Percentiles rank a stretch among this genome's conserved stretches.
Conservation (phyloP, 306 rosid species). For the Casuarina cunninghamiana region DNA sequence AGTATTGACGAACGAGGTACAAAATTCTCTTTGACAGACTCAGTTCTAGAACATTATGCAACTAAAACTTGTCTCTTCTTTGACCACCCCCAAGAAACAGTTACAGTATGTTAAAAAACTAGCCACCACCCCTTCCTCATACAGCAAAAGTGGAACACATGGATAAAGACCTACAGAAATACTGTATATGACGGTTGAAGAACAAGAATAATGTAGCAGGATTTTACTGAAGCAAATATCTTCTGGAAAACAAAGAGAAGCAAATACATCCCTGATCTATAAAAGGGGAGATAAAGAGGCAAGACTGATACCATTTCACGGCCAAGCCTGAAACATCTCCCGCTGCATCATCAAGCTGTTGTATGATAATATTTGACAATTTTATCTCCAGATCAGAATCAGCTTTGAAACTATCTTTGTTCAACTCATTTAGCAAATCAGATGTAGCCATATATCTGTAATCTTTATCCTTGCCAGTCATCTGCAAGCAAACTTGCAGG, state of each 20-base stretch:
- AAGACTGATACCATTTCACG: slow-evolving; percentile 68
- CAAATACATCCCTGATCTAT: background rate
- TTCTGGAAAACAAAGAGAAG: background rate
- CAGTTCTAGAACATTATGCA: background rate
- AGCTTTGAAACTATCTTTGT: slow-evolving; percentile 64
- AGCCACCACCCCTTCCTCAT: background rate
- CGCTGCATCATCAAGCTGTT: slow-evolving; percentile 92
- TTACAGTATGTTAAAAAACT: background rate
- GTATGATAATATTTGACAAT: slow-evolving; percentile 71
- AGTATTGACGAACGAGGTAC: background rate
- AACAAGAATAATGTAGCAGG: background rate
- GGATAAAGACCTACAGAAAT: background rate
- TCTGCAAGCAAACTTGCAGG: slow-evolving; percentile 35
- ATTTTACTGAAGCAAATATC: background rate
- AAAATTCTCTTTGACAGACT: background rate
- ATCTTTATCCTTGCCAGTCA: slow-evolving; percentile 96
- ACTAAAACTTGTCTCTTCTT: background rate
- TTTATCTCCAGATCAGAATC: slow-evolving; percentile 77
- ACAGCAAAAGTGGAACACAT: background rate
- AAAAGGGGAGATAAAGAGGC: background rate
- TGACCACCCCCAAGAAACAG: no score
- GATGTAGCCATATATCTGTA: slow-evolving; percentile 95
- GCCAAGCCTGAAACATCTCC: slow-evolving; percentile 95
- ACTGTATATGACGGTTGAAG: background rate
- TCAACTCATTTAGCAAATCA: slow-evolving; percentile 79